Conservation (phyloP, 2,329 filamentous ascomycete species). For the Hymenoscyphus occultus region DNA sequence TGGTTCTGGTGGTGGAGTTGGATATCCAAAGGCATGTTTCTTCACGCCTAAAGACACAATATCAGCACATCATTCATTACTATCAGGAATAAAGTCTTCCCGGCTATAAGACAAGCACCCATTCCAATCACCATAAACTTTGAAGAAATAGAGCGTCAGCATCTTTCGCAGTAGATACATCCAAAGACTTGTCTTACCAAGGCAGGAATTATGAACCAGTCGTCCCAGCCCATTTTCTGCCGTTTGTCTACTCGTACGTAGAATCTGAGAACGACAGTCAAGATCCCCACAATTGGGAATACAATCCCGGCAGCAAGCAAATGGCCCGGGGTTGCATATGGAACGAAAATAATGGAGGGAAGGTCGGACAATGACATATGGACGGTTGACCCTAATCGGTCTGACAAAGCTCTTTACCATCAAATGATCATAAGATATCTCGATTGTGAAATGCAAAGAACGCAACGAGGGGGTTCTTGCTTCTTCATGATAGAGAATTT, state of each 20-base stretch:
- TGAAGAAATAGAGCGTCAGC: not conserved
- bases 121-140: constrained; percentile 8
- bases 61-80: not conserved
- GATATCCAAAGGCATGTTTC: constrained; percentile 2
- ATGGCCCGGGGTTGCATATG: constrained; percentile 10
- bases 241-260: constrained; percentile 10
- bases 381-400: not conserved
- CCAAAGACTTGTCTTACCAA: constrained; percentile 1
- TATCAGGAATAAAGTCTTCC: not conserved
- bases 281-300: constrained; percentile 8
- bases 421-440: not conserved
- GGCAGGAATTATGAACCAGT: constrained; percentile 12
- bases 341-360: constrained; percentile 7
- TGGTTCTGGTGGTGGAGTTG: not conserved
- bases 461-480: not conserved
- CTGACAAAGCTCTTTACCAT: no score
- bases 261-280: constrained; percentile 8
- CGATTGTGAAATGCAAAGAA: not conserved
- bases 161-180: no score
- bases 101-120: constrained; percentile 6
- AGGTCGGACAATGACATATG: not conserved
- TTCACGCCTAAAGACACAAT: constrained; percentile 1
- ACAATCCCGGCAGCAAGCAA: constrained; percentile 11
- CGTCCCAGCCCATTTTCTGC: constrained; percentile 11
- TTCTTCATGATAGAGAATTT: not conserved